These are phyloP conservation scores for Phytophthora pluvialis DNA, from an alignment of 352 stramenopile species.

Conservation along the genomic window DNA sequence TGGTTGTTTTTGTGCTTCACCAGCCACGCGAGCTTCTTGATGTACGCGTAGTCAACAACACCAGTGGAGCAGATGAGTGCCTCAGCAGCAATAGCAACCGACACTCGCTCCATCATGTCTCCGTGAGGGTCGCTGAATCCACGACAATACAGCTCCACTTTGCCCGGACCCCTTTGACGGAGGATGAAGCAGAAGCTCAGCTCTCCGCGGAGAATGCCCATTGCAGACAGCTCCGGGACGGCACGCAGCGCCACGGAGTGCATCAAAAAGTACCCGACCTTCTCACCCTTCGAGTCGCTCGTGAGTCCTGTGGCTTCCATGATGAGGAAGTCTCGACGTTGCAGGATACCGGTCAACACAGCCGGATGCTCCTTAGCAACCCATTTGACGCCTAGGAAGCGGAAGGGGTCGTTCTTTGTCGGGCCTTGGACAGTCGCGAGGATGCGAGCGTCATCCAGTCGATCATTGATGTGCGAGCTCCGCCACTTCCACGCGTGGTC, in stretches of 20 bases:
- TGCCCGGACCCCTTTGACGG: conserved; percentile 30
- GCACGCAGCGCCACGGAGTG: conserved; percentile 44
- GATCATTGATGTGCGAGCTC: conserved; percentile 56
- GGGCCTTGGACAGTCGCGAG: conserved; percentile 44
- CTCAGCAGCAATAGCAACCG: background rate
- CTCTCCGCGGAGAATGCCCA: conserved; percentile 43
- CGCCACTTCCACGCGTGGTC: conserved; percentile 53
- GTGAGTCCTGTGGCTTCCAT: conserved; percentile 25
- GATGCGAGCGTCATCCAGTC: conserved; percentile 43
- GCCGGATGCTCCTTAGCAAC: conserved; percentile 46
- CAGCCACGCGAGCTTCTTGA: conserved; percentile 4
- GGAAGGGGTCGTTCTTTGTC: conserved; percentile 49
- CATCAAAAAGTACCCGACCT: conserved; percentile 45
- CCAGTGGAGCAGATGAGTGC: background rate
- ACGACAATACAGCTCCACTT: conserved; percentile 51
- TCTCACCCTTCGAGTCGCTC: conserved; percentile 27
- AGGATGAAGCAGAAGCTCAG: conserved; percentile 53
- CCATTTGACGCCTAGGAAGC: conserved; percentile 59
- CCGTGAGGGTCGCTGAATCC: conserved; percentile 42
- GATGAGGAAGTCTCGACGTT: conserved; percentile 47
- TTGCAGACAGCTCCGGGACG: conserved; percentile 29
- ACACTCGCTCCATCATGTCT: conserved; percentile 26
- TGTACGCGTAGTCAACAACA: conserved; percentile 1
- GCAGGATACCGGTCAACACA: conserved; percentile 40
- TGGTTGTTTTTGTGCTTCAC: conserved; percentile 18